Percentiles rank a stretch among this genome's conserved stretches.
Evolutionary conservation across 768 basidiomycete genomes (phyloP).

Genomic region (Cystofilobasidium macerans): DNA sequence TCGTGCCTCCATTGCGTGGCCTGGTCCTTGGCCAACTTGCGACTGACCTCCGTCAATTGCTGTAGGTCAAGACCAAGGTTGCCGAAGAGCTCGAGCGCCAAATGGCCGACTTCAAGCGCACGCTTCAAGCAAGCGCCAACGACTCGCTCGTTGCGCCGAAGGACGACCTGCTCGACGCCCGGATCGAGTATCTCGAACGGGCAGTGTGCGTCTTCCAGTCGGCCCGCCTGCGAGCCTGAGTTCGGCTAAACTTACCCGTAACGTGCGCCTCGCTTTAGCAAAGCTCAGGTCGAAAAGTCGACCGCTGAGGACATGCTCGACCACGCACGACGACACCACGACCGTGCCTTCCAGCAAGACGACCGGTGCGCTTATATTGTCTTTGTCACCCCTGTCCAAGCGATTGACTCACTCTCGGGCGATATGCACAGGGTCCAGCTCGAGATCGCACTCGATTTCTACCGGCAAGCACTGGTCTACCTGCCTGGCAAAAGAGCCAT

Average conservation of each 20-base stretch:
- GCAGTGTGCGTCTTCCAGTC: neutral
- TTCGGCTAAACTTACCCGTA: too few species aligned
- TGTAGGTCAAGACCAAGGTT: neutral
- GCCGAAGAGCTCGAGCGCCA: slow-evolving; percentile 3
- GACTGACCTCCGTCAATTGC: neutral
- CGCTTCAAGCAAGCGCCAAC: neutral
- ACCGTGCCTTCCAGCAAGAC: slow-evolving; percentile 9
- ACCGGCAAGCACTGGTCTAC: slow-evolving; percentile 4
- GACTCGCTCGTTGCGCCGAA: neutral
- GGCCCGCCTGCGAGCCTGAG: too few species aligned
- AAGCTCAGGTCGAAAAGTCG: slow-evolving; percentile 14
- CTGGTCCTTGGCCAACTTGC: neutral
- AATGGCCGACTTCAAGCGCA: neutral
- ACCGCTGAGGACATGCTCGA: slow-evolving; percentile 19
- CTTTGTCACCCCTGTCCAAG: too few species aligned
- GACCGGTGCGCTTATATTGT: slow-evolving; percentile 4
- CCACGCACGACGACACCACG: slow-evolving; percentile 17
- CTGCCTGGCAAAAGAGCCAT: slow-evolving; percentile 13
- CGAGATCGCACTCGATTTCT: slow-evolving; percentile 14
- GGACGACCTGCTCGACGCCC: neutral
- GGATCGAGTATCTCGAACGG: neutral
- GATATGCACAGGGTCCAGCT: neutral
- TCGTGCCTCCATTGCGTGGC: neutral
- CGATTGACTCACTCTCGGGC: neutral
- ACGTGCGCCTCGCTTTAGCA: neutral